Evolutionary conservation across 768 basidiomycete species (phyloP), one percentile per base, ranked within the genome.

Genomic region (Hygrophorus russula): DNA sequence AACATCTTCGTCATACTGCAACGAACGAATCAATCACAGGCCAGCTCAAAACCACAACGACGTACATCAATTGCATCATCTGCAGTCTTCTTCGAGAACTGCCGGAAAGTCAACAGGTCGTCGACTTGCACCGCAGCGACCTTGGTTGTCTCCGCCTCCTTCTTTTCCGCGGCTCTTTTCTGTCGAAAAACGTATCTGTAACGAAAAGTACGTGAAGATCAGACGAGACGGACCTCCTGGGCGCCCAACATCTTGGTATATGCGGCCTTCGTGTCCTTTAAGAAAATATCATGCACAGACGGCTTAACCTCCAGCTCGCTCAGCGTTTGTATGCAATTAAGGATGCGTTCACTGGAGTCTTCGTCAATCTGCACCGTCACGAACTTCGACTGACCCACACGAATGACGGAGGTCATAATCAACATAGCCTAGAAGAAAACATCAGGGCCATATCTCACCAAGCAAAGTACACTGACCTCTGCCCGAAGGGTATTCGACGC

Each of bases 371-470:
- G 85, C 1, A 81, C 82, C 0, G 87, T 79, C 35, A 84, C 86
- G 52, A 94, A 93, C 58, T 93, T 94, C 42, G 91, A 93, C 64
- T 98, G 94, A 30, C 96, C 96, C 44, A 97, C 89, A 38, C 96
- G 90, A 57, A 98, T 87, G 58, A 92, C 72, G 7, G 92, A 96
- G 1, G 92, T 82, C 96, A 99, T 97, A 59, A 98, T 90, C 42
- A 99, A 73, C 88, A 99, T 97, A 4, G 88, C 80, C 84, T 88
- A 53, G 12, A 48, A 8, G 14, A 27, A 33, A 42, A 42, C 3
- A 34, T 24, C 9, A 39, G 27, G 45, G 27, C 8, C 2, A 10
- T 15, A n/a, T 12, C 17, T 3, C 20, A 14, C 12, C 11, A n/a
- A 3, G 11, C 18, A 20, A 19, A 11, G 14, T 39, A 13, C 10